Evolutionary conservation across 2,329 filamentous ascomycete species (phyloP).

Genomic region (Dothistroma pini): DNA sequence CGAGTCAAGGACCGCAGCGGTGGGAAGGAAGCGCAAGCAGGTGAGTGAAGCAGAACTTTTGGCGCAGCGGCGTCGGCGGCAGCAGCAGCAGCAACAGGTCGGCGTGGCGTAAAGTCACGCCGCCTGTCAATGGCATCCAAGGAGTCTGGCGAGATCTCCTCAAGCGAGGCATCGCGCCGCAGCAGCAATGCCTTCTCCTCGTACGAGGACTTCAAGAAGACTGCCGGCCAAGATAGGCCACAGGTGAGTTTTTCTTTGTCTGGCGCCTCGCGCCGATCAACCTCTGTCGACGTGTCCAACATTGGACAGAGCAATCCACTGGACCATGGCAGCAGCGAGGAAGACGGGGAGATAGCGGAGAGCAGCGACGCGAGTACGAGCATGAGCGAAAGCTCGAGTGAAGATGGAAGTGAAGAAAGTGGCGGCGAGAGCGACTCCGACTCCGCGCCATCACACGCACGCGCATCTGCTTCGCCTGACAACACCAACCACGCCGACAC

Average conservation of each 20-base stretch:
- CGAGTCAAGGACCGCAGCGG: slow-evolving; percentile 8
- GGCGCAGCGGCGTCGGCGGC: not conserved
- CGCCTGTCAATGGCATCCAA: slow-evolving; percentile 3
- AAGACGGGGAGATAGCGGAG: slow-evolving; percentile 1
- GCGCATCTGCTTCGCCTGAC: slow-evolving; percentile 1
- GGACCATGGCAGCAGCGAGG: not conserved
- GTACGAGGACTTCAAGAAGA: not conserved
- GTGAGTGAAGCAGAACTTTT: not conserved
- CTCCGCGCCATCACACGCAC: not conserved
- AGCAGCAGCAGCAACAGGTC: not conserved
- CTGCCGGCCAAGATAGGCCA: not conserved
- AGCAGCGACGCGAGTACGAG: not conserved
- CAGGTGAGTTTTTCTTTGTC: slow-evolving; percentile 5
- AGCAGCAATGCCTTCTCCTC: not conserved
- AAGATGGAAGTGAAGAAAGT: not conserved
- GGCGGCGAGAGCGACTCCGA: slow-evolving; percentile 4
- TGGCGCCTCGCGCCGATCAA: not conserved
- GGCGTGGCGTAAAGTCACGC: not conserved
- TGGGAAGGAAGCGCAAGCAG: slow-evolving; percentile 11
- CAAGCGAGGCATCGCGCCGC: not conserved
- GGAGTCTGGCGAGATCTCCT: slow-evolving; percentile 8
- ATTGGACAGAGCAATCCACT: not conserved
- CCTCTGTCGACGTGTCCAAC: slow-evolving; percentile 2
- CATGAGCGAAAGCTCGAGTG: not conserved
- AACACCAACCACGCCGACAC: not conserved